Conservation (phyloP, 345 rosid genomes). For the Cardamine resedifolia region DNA sequence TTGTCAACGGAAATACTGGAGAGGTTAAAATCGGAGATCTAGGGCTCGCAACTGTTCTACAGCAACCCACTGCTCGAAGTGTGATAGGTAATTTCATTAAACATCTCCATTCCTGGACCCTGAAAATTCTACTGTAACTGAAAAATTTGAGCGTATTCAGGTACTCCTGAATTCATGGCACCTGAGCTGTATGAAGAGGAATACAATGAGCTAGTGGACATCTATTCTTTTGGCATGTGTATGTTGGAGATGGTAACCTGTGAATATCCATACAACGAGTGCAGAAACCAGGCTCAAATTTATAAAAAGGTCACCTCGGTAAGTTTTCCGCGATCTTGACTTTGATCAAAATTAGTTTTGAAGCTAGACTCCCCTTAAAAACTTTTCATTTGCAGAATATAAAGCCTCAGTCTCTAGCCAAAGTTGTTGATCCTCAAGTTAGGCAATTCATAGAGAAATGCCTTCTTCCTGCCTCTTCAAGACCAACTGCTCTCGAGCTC, state of each 20-base stretch:
- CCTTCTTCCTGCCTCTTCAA: slow-evolving; percentile 62
- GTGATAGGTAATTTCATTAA: slow-evolving; percentile 52
- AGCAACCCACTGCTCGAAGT: slow-evolving; percentile 77
- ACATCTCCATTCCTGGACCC: not conserved
- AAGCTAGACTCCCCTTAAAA: not conserved
- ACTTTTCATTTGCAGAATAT: slow-evolving; percentile 55
- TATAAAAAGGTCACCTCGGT: slow-evolving; percentile 80
- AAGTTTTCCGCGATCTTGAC: slow-evolving; percentile 23
- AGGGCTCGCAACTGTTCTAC: slow-evolving; percentile 78
- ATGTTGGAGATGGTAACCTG: slow-evolving; percentile 88
- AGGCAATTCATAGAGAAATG: slow-evolving; percentile 88
- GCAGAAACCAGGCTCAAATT: slow-evolving; percentile 77
- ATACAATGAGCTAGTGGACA: slow-evolving; percentile 81
- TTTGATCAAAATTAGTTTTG: not conserved
- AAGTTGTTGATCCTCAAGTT: slow-evolving; percentile 65
- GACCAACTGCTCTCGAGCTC: slow-evolving; percentile 72
- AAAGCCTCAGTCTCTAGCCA: slow-evolving; percentile 73
- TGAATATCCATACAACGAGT: slow-evolving; percentile 80
- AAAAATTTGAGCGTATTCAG: slow-evolving; percentile 35
- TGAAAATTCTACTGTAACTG: not conserved
- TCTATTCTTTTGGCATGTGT: slow-evolving; percentile 93
- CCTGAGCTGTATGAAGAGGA: slow-evolving; percentile 93
- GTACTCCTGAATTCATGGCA: slow-evolving; percentile 96
- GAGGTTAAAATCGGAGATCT: slow-evolving; percentile 91
- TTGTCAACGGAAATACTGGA: slow-evolving; percentile 83